Percentiles rank a stretch among this genome's conserved stretches.
Conservation (phyloP, 345 rosid species). For the Populus simonii region DNA sequence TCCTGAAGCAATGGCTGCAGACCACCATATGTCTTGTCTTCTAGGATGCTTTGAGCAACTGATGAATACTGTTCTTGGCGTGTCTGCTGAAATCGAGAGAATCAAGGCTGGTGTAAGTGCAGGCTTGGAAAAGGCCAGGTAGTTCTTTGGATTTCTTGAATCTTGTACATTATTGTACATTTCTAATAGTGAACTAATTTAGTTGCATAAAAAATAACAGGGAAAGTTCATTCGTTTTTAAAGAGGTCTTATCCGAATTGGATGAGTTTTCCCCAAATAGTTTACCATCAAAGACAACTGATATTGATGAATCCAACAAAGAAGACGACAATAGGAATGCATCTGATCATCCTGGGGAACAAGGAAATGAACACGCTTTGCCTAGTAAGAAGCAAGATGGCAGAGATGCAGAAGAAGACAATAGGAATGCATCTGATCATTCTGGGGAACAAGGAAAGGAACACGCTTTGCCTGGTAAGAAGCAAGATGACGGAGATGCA, state of each 20-base stretch:
- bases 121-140: background rate
- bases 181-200: background rate
- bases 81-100: background rate
- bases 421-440: too few relatives aligned
- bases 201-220: background rate
- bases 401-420: too few relatives aligned
- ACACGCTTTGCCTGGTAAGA: too few relatives aligned
- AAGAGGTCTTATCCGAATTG: background rate
- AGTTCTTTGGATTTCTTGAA: background rate
- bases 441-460: too few relatives aligned
- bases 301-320: background rate
- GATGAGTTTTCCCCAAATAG: background rate
- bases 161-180: background rate
- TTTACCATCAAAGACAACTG: background rate
- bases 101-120: background rate
- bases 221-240: background rate
- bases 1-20: background rate
- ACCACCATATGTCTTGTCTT: background rate
- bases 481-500: too few relatives aligned
- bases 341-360: too few relatives aligned
- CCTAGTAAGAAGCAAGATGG: too few relatives aligned
- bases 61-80: background rate
- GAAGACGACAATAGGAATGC: background rate
- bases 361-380: too few relatives aligned
- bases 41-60: background rate